Percentiles rank a stretch among this genome's conserved stretches.
Conservation (phyloP, 2,329 filamentous ascomycete species). For the Aspergillus piperis region DNA sequence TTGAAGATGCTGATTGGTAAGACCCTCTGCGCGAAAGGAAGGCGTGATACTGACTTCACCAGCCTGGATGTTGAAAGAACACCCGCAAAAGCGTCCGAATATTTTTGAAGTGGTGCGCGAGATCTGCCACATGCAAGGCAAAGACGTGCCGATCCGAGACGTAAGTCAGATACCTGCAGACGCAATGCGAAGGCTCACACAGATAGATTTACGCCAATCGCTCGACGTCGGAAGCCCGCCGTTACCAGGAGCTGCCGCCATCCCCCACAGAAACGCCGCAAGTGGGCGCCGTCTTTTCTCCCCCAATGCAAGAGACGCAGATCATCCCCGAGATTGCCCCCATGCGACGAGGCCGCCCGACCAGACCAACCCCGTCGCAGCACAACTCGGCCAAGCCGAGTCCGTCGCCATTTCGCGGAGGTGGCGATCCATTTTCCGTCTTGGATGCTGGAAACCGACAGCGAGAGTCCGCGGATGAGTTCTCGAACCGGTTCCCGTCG, state of each 20-base stretch:
- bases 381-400: conserved; percentile 57
- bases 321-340: conserved; percentile 85
- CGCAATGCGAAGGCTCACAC: background rate
- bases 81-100: conserved; percentile 76
- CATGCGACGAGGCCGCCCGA: conserved; percentile 84
- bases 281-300: conserved; percentile 79
- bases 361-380: conserved; percentile 49
- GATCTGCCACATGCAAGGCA: conserved; percentile 83
- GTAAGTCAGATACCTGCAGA: conserved; percentile 53
- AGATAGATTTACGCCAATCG: conserved; percentile 69
- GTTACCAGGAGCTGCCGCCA: conserved; percentile 61
- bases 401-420: conserved; percentile 69
- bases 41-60: conserved; percentile 22
- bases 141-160: conserved; percentile 83
- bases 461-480: conserved; percentile 66
- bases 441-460: conserved; percentile 67
- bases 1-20: conserved; percentile 87
- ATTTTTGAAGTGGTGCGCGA: conserved; percentile 92
- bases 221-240: conserved; percentile 64
- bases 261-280: conserved; percentile 59
- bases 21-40: conserved; percentile 24
- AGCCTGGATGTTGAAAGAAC: conserved; percentile 86
- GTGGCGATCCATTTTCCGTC: conserved; percentile 85
- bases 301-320: conserved; percentile 69
- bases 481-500: conserved; percentile 83